A percentile compares a stretch with the other conserved stretches of the same genome.
These are phyloP conservation scores for Tardiomyces depauwii DNA, from an alignment of 1,139 yeast genomes.

Conservation along the genomic window DNA sequence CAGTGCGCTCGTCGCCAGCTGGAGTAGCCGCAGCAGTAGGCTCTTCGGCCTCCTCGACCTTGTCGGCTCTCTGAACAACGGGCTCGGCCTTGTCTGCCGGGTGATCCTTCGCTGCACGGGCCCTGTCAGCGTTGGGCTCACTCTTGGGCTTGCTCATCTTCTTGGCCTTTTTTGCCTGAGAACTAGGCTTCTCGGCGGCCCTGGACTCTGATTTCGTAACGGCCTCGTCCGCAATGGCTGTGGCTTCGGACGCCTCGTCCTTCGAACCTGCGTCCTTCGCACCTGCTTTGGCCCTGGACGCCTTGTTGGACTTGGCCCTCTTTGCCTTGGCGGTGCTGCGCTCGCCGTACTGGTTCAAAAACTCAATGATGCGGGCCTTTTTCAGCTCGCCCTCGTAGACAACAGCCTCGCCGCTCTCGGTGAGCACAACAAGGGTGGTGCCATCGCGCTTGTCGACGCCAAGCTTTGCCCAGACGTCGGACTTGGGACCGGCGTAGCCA, in stretches of 20 bases:
- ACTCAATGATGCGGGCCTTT: slow-evolving; percentile 20
- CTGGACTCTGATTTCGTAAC: too few relatives aligned
- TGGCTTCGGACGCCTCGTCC: too few relatives aligned
- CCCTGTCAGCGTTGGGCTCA: slow-evolving; percentile 3
- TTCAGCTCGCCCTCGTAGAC: slow-evolving; percentile 25
- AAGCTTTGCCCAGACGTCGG: slow-evolving; percentile 13
- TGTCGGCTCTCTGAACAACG: neutral
- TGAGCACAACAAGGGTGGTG: slow-evolving; percentile 18
- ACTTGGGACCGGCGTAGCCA: slow-evolving; percentile 21
- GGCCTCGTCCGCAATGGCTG: too few relatives aligned
- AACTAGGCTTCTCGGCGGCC: too few relatives aligned
- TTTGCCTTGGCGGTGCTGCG: slow-evolving; percentile 5
- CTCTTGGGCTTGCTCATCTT: slow-evolving; percentile 12
- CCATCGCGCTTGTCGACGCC: slow-evolving; percentile 12
- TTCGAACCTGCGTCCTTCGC: too few relatives aligned
- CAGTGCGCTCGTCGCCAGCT: too few relatives aligned
- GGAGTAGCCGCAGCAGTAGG: slow-evolving; percentile 2
- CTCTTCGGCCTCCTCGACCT: slow-evolving; percentile 2
- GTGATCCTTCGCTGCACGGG: too few relatives aligned
- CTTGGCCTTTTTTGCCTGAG: slow-evolving; percentile 17
- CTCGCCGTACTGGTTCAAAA: slow-evolving; percentile 17
- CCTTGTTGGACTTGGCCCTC: slow-evolving; percentile 6
- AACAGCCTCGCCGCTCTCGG: slow-evolving; percentile 13
- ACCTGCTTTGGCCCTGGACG: too few relatives aligned
- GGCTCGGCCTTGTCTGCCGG: too few relatives aligned